Base-by-base conservation (phyloP, 1,284 basidiomycete genomes). In the Takashimella koratensis region DNA sequence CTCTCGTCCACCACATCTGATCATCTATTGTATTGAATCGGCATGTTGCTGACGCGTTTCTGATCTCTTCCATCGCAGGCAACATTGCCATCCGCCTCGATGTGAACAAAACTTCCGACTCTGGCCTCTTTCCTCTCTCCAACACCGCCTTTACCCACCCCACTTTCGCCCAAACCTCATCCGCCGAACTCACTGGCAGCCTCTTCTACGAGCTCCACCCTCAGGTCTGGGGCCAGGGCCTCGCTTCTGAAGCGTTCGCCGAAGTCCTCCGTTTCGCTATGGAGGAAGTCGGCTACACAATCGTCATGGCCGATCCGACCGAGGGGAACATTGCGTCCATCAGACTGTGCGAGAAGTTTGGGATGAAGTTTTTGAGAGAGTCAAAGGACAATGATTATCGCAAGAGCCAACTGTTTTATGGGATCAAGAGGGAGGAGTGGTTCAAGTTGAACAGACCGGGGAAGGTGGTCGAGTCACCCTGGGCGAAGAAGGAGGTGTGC, bases 201-300 rank as follows among this genome's bases (percentile, higher is more conserved):
- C 49, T 75, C 59, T 75, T 72, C 53, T 75, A 71, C 59, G 73
- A 75, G 62, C 62, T 71, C 16, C 73, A 75, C 54, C 73, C 73
- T 4, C 73, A 75, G 44, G 49, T 75, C 2, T 75, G 73, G 73
- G 70, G 68, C 5, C 62, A 67, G 54, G 70, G 73, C 0, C 51
- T 75, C 13, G 70, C 69, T 54, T 64, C 64, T 12, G 71, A 75
- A 60, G 73, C 70, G 20, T 75, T 75, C 51, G 57, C 48, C n/a
- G 73, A 73, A 50, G 69, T 72, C 5, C 49, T 75, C 40, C 53
- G 73, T 26, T 75, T 73, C 46, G 71, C 70, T 4, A 64, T 75
- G 24, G 71, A 75, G 49, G 71, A 73, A 50, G 58, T 72, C 19
- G 70, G 69, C 6, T 71, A 66, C 46, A 23, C 26, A 8, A 25